Base-by-base conservation (phyloP, 2,329 filamentous ascomycete genomes). In the Phaeosphaeria sp. region DNA sequence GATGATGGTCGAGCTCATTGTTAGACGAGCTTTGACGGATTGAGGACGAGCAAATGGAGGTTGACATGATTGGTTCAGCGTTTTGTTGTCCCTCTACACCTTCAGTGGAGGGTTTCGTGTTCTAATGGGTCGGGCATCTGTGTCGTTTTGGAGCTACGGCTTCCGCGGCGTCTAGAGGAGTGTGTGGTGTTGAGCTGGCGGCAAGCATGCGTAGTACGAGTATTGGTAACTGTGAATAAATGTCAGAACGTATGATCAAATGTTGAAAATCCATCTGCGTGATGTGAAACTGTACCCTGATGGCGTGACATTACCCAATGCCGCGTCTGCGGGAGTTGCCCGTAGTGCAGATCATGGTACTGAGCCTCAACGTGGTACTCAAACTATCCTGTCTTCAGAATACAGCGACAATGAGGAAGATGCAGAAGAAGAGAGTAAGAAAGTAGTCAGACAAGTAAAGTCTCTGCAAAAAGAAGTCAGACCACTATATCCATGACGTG, bases 1-100 rank as follows among this genome's bases (percentile, higher is more conserved):
- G 61, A 71, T 68, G 67, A 67, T 55, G 64, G 60, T 57, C 39
- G 49, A 47, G 21, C 45, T 40, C 39, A 51, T 39, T 62, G 54
- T 54, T 54, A 42, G 51, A 53, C 51, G 46, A 54, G 51, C 36
- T 47, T 39, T 17, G 51, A 42, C 15, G 11, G 27, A 11, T 55
- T 55, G 60, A 50, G 44, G 24, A 47, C 46, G 53, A 49, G 30
- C 30, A 36, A 13, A 54, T 52, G 57, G 60, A 48, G 55, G 33
- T 46, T 49, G 51, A 44, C 54, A 52, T 30, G 51, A 49, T 39
- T n/a, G 11, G 40, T 55, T 21, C 53, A 57, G 55, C 54, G 57
- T 49, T 56, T 22, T 36, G 50, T 56, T 57, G 27, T 44, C 59
- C 40, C 49, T 25, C n/a, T 17, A 36, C 36, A 17, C 21, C 22